Evolutionary conservation across 1,284 basidiomycete species (phyloP).

Genomic region (Cryptococcus sp.): DNA sequence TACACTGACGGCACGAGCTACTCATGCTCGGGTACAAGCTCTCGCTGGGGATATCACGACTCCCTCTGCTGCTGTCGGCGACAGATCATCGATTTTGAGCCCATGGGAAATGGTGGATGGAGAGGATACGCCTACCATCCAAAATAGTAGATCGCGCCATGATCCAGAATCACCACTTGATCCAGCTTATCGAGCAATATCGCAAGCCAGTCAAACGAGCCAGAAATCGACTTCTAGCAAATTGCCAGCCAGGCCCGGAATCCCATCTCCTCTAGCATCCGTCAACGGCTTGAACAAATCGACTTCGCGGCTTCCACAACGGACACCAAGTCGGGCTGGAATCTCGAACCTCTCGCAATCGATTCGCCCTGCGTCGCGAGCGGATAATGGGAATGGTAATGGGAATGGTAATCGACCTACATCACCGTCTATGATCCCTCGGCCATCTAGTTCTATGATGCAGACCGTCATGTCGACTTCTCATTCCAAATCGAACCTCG

Average conservation of each 20-base stretch:
- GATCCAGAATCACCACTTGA: constrained; percentile 27
- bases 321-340: constrained; percentile 1
- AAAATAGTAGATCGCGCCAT: not conserved
- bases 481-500: not conserved
- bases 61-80: constrained; percentile 10
- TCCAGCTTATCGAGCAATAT: constrained; percentile 16
- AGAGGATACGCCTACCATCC: constrained; percentile 15
- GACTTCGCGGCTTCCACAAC: constrained; percentile 1
- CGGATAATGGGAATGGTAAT: not conserved
- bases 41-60: not conserved
- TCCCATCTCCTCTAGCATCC: constrained; percentile 40
- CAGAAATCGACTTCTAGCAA: constrained; percentile 19
- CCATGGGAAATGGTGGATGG: constrained; percentile 45
- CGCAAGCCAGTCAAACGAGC: constrained; percentile 11
- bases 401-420: constrained; percentile 8
- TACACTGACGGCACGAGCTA: constrained; percentile 4
- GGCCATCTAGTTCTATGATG: not conserved
- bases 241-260: constrained; percentile 38
- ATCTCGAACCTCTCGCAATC: not conserved
- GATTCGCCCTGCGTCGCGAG: not conserved
- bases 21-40: constrained; percentile 15
- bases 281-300: constrained; percentile 7
- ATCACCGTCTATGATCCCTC: constrained; percentile 11
- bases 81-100: constrained; percentile 7
- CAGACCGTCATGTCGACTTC: not conserved